Conservation (phyloP, 1,284 basidiomycete species). For the Ganoderma resinaceum region DNA sequence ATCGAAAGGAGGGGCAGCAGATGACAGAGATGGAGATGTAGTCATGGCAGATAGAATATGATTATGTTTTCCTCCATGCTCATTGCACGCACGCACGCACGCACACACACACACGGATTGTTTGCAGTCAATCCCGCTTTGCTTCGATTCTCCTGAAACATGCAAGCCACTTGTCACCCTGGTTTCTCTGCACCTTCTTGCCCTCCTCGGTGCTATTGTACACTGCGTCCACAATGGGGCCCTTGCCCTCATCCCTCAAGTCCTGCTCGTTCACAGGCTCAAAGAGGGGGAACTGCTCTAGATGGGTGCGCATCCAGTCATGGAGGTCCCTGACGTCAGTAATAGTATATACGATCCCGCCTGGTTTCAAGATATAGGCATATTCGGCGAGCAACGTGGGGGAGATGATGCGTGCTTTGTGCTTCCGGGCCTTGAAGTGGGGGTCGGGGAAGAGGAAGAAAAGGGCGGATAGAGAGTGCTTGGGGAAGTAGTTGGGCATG, state of each 20-base stretch:
- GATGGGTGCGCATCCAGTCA: constrained; percentile 94
- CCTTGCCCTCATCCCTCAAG: constrained; percentile 75
- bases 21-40: constrained; percentile 31
- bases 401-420: constrained; percentile 98
- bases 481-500: constrained; percentile 94
- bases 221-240: constrained; percentile 82
- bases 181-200: constrained; percentile 94
- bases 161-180: constrained; percentile 89
- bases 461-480: constrained; percentile 89
- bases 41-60: constrained; percentile 34
- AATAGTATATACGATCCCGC: constrained; percentile 96
- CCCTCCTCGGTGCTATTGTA: constrained; percentile 93
- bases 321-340: constrained; percentile 97
- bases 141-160: constrained; percentile 76
- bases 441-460: constrained; percentile 99
- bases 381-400: constrained; percentile 95
- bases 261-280: constrained; percentile 79
- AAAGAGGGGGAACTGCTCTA: constrained; percentile 89
- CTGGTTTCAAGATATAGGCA: constrained; percentile 90
- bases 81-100: not conserved
- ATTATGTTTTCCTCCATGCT: not conserved
- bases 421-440: constrained; percentile 98
- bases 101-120: constrained; percentile 10
- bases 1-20: constrained; percentile 29
- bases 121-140: constrained; percentile 29